Evolutionary conservation across 306 rosid genomes (phyloP), one percentile per base, ranked within the genome.

Genomic region (Abrus precatorius): DNA sequence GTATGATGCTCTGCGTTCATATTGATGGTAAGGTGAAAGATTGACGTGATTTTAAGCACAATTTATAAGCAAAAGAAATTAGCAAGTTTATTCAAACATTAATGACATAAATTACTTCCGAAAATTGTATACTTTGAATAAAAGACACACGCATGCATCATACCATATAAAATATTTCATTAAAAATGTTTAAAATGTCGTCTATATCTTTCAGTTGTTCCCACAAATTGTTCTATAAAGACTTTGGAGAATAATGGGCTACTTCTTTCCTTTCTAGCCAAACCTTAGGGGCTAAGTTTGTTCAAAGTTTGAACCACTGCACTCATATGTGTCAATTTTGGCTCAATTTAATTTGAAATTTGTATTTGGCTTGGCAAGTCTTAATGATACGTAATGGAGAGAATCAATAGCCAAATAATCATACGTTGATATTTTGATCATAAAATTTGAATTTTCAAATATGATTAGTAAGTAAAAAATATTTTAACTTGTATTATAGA

Each of bases 281-380:
- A 80, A 80, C 40, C 71, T 82, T 82, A 67, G 72, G 29, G 5
- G 40, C 32, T 57, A 75, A 56, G 81, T 57, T 75, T 82, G 20
- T 56, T 6, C 14, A 78, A 45, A 29, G 9, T 56, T 30, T 69
- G 28, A 69, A 69, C 7, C 33, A 55, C 59, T 4, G 12, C 60
- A 65, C 34, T 7, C 11, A 12, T 36, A 56, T 33, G 38, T 55
- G 69, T 47, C 55, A 47, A 56, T 27, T 75, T 7, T 56, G 34
- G n/a, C 69, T 27, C 30, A 80, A 60, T 49, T 9, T 36, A 1
- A n/a, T 5, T 14, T 34, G 12, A 34, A 63, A 11, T 14, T 38
- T 5, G 47, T 75, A 13, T 2, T 20, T 45, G 28, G 28, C 11
- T 7, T 13, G 80, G 44, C 49, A 33, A 34, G 11, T 63, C 69